phyloP scores from a whole-genome alignment of 257 asterid species.

The Jaltomata sinuosa region DNA sequence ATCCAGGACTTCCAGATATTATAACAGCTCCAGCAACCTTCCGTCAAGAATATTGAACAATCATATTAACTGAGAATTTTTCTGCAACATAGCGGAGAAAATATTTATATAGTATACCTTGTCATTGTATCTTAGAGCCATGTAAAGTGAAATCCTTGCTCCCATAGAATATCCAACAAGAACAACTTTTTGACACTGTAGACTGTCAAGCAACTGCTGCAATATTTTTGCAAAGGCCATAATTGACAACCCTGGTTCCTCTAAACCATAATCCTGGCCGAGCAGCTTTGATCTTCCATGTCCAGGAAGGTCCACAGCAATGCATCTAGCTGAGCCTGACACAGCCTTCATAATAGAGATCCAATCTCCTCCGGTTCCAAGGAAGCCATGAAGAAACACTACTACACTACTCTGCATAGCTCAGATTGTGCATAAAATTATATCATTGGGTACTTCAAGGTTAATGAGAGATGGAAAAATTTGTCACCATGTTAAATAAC shows the following conservation, averaged over 20 bases:
- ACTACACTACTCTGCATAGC: constrained; percentile 47
- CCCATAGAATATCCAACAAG: constrained; percentile 96
- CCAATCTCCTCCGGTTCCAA: constrained; percentile 80
- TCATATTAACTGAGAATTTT: not conserved
- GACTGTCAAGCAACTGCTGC: constrained; percentile 38
- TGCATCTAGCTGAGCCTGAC: constrained; percentile 62
- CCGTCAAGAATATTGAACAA: not conserved
- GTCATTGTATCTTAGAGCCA: constrained; percentile 53
- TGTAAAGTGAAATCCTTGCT: constrained; percentile 73
- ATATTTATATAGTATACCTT: constrained; percentile 34
- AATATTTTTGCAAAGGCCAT: constrained; percentile 46
- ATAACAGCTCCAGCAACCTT: constrained; percentile 77
- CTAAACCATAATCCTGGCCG: constrained; percentile 17
- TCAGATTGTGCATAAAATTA: not conserved
- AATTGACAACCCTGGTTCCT: constrained; percentile 44
- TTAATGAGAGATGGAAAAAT: not conserved
- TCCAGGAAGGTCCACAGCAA: constrained; percentile 93
- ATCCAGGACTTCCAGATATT: constrained; percentile 92
- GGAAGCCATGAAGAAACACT: constrained; percentile 90
- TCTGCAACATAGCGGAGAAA: not conserved
- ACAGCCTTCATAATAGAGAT: constrained; percentile 73
- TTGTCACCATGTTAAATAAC: not conserved
- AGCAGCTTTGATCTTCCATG: constrained; percentile 68
- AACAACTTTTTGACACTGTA: constrained; percentile 45
- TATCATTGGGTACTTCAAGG: not conserved